Conservation (phyloP, 2,329 filamentous ascomycete genomes). For the Bipolaris victoriae region DNA sequence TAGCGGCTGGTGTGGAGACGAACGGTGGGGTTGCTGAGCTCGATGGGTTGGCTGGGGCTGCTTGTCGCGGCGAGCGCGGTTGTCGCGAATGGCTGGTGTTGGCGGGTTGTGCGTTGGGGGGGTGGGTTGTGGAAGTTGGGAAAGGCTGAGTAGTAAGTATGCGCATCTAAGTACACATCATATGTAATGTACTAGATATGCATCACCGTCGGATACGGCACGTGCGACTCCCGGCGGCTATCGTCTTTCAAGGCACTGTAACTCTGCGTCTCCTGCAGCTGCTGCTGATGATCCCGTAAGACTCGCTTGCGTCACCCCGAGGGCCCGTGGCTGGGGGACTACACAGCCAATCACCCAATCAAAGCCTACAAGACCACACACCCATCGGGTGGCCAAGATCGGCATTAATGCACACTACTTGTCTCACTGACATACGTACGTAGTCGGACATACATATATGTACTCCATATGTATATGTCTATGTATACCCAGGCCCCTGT, state of each 20-base stretch:
- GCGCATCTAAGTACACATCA: background rate
- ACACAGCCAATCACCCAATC: too few species aligned
- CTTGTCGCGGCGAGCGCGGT: constrained; percentile 29
- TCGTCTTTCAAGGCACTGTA: background rate
- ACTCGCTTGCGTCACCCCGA: constrained; percentile 8
- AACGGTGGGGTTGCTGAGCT: constrained; percentile 19
- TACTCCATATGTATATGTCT: background rate
- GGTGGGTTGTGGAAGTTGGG: background rate
- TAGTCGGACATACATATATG: too few species aligned
- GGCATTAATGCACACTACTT: background rate
- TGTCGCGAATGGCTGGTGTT: constrained; percentile 14
- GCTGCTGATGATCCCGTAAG: constrained; percentile 8
- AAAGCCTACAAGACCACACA: background rate
- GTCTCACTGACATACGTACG: too few species aligned
- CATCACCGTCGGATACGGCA: background rate
- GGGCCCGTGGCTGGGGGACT: background rate
- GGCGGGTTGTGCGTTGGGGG: background rate
- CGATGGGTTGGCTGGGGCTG: constrained; percentile 11
- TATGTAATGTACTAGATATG: background rate
- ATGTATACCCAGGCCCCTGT: background rate
- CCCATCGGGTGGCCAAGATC: constrained; percentile 1
- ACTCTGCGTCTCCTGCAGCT: background rate
- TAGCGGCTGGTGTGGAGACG: constrained; percentile 28
- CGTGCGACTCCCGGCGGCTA: background rate
- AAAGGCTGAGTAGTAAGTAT: background rate